Base-by-base conservation (phyloP, 2,329 filamentous ascomycete genomes). In the Ascochyta viciae-villosae region DNA sequence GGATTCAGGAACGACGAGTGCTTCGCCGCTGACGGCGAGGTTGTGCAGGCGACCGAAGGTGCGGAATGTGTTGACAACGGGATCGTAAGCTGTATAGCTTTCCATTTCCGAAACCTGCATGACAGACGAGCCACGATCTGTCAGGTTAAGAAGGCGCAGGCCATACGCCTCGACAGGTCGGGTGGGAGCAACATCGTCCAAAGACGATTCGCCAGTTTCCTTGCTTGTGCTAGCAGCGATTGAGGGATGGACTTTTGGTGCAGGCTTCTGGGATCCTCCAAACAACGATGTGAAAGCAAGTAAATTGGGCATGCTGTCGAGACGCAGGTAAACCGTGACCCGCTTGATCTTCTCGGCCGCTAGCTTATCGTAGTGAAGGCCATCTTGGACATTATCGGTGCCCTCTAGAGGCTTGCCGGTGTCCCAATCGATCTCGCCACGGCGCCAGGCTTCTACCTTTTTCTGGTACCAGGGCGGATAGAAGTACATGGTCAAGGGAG, bases 401-500 rank as follows among this genome's bases (percentile, higher is more conserved):
- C 74, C 74, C 6, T 67, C 63, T 2, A 69, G 45, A 9, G 84
- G 72, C 24, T 78, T 77, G 37, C 85, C 88, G 4, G 66, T 69
- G 82, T 91, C 89, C 92, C 93, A 96, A 73, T 97, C 91, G 52
- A 96, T 96, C 72, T 97, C 91, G 10, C 92, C 92, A 9, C 88
- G 85, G 67, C 90, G 90, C 89, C 88, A 92, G 7, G 86, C 81
- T 38, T 87, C 86, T 3, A 91, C 80, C 74, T 91, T 91, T 75
- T 85, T 83, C 71, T 89, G 88, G 65, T 92, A 92, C 85, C 83
- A 89, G 4, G 85, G 82, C 1, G 92, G 92, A 62, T 96, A 96
- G 6, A 96, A 80, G 48, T 80, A 81, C 12, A 85, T 82, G 1
- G 89, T 90, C 37, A 96, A 77, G 0, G 92, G 92, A 0, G 92